Base-by-base conservation (phyloP, 78 protist genomes). In the Chrysochromulina parva region DNA sequence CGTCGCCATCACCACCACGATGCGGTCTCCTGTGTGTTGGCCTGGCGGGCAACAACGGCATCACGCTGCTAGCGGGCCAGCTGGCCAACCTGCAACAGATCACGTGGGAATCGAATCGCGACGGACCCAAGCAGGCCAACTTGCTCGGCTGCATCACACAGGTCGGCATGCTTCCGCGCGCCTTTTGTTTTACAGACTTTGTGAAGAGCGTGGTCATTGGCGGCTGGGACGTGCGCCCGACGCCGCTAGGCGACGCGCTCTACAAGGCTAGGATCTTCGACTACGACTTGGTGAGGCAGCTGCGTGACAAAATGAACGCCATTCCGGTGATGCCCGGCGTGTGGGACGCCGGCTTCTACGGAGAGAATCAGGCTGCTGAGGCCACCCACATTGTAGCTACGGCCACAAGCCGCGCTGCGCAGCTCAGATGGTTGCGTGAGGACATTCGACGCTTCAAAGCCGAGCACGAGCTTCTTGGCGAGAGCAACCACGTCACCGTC, bases 41-140 rank as follows among this genome's bases (percentile, higher is more conserved):
- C n/a, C 71, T 65, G 71, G n/a, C 47, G n/a, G 71, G 71, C 71
- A 65, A 65, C 71, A 65, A 65, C 71, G 71, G 71, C 71, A 22
- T 65, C n/a, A 65, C 71, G 19, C 71, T 65, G 47, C 47, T 65
- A 6, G 71, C 71, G 10, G 71, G 47, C n/a, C 71, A 65, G 71
- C 7, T 65, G n/a, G 19, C 71, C 71, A 65, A 65, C 71, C 71
- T 19, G 71, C 71, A 22, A 10, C 10, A 16, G 19, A 10, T 65
- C 7, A 4, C 71, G 71, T 65, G 71, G 71, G 71, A 65, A 22
- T 22, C 47, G 47, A 22, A 14, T 22, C 71, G 71, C n/a, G 47
- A 22, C 71, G 71, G 71, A 9, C 71, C 71, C 10, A 10, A 14
- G 26, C 7, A 14, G 71, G 71, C 71, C 71, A 65, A 65, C 71